phyloP scores from a whole-genome alignment of 805 yeast species.

The Suhomyces canberraensis region DNA sequence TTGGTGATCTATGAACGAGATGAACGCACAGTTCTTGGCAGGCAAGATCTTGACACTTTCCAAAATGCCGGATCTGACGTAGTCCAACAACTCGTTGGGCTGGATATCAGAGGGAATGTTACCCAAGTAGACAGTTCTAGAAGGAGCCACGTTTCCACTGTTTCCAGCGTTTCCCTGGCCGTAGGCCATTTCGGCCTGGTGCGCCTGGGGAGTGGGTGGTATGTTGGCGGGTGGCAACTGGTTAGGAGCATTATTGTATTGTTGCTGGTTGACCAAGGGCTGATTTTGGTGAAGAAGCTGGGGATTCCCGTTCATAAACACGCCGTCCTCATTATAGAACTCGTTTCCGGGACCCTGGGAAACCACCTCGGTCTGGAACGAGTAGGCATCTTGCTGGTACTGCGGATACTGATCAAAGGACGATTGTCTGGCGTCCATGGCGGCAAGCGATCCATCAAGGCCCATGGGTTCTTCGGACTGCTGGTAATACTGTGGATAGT shows the following conservation, averaged over 20 bases:
- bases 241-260: constrained; percentile 2
- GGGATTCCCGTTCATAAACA: constrained; percentile 14
- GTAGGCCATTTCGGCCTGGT: constrained; percentile 6
- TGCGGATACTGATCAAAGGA: constrained; percentile 21
- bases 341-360: constrained; percentile 16
- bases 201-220: constrained; percentile 5
- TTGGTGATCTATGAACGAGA: constrained; percentile 84
- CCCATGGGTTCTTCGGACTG: constrained; percentile 6
- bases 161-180: constrained; percentile 7
- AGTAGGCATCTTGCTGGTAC: constrained; percentile 15
- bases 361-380: constrained; percentile 8
- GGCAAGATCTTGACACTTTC: constrained; percentile 79
- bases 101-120: constrained; percentile 80
- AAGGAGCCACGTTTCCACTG: constrained; percentile 45
- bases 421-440: constrained; percentile 14
- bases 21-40: constrained; percentile 82
- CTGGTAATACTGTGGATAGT: constrained; percentile 31
- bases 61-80: constrained; percentile 85
- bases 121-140: constrained; percentile 88
- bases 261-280: constrained; percentile 4
- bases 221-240: background rate
- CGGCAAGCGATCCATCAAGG: constrained; percentile 6
- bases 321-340: constrained; percentile 15
- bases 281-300: background rate
- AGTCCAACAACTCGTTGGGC: constrained; percentile 79